phyloP scores from a whole-genome alignment of 345 rosid species.

The Corchorus capsularis region DNA sequence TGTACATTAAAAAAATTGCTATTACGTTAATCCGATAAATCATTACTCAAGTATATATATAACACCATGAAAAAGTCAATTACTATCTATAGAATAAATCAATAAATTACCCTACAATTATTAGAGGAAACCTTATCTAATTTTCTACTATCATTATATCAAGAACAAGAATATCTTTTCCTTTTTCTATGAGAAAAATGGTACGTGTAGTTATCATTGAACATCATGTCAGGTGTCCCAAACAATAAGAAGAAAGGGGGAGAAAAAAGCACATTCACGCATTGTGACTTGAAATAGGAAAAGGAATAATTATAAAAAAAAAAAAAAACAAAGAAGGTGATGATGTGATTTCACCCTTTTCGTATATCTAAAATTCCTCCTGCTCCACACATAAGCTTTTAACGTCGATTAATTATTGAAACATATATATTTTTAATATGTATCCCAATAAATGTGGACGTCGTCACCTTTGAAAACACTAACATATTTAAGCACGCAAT shows the following conservation, averaged over 20 bases:
- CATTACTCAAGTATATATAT: too few species aligned
- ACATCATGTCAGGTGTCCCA: neutral
- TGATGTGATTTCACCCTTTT: neutral
- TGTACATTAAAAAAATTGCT: too few species aligned
- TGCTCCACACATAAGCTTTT: neutral
- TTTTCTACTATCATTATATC: too few species aligned
- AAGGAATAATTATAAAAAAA: neutral
- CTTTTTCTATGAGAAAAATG: neutral
- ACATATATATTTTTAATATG: neutral
- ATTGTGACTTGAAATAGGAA: neutral
- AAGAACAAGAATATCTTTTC: neutral
- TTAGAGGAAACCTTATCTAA: too few species aligned
- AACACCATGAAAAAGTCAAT: too few species aligned
- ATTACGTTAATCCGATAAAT: too few species aligned
- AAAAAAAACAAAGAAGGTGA: neutral
- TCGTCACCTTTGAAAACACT: neutral
- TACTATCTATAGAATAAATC: too few species aligned
- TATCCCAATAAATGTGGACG: neutral
- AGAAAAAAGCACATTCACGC: neutral
- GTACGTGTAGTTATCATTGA: neutral
- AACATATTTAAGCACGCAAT: neutral
- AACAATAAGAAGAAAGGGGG: neutral
- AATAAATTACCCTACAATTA: too few species aligned
- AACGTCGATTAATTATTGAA: neutral
- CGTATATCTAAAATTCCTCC: neutral